Percentiles rank a stretch among this genome's conserved stretches.
Conservation (phyloP, 768 basidiomycete species). For the Boletus rubescentipes region DNA sequence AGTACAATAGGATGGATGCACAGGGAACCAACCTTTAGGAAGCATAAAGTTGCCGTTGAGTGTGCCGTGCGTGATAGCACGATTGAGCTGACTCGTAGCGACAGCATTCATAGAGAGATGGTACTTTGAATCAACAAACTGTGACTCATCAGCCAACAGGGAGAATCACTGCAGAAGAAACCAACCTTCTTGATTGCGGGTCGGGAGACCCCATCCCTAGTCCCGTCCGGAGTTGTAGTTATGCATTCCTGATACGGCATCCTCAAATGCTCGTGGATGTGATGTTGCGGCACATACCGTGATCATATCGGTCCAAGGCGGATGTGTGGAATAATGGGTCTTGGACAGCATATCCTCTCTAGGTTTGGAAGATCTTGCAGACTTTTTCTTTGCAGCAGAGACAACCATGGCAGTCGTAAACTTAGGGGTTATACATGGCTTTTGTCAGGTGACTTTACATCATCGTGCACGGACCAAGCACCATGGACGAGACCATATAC, state of each 20-base stretch:
- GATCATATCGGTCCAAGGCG: conserved; percentile 48
- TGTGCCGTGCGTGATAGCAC: conserved; percentile 53
- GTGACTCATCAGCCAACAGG: not conserved
- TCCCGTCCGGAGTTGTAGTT: conserved; percentile 58
- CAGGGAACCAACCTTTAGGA: conserved; percentile 46
- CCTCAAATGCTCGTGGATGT: not conserved
- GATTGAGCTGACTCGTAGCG: conserved; percentile 48
- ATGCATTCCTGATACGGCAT: conserved; percentile 64
- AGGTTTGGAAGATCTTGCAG: conserved; percentile 10
- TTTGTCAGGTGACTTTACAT: conserved; percentile 4
- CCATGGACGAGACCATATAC: not conserved
- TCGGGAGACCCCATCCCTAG: conserved; percentile 73
- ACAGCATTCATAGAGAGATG: conserved; percentile 45
- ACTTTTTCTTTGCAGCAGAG: conserved; percentile 1
- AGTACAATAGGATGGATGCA: not conserved
- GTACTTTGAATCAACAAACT: conserved; percentile 59
- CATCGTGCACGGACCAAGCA: not conserved
- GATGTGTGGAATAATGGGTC: conserved; percentile 48
- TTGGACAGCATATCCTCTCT: conserved; percentile 18
- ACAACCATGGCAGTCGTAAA: conserved; percentile 5
- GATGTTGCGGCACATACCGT: conserved; percentile 26
- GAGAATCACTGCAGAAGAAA: not conserved
- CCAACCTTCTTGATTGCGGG: conserved; percentile 76
- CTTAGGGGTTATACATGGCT: conserved; percentile 3
- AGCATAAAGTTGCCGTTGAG: conserved; percentile 52